phyloP scores from a whole-genome alignment of 1,284 basidiomycete genomes.

The Puccinia triticina region DNA sequence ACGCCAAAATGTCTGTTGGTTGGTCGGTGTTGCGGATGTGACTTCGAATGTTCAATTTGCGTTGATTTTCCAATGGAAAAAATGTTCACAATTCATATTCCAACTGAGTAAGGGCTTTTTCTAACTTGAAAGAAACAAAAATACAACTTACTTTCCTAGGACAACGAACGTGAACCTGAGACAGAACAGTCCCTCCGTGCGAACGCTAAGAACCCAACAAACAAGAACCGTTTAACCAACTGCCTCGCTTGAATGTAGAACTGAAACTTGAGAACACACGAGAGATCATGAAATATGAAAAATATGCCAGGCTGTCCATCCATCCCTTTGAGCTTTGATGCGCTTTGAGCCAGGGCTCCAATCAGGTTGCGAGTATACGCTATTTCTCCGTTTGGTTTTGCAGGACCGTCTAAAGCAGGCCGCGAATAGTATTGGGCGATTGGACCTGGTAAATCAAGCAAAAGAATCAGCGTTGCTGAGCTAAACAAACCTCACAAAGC shows the following conservation, averaged over 20 bases:
- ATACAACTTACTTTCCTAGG: conserved; percentile 61
- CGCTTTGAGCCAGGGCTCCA: conserved; percentile 38
- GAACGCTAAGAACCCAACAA: conserved; percentile 64
- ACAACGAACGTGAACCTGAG: conserved; percentile 59
- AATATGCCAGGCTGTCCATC: conserved; percentile 78
- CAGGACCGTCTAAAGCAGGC: background rate
- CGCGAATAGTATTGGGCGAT: background rate
- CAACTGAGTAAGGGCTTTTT: conserved; percentile 60
- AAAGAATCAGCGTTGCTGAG: background rate
- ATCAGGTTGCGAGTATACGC: conserved; percentile 46
- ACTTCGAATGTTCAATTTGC: background rate
- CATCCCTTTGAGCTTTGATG: conserved; percentile 27
- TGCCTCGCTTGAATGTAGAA: background rate
- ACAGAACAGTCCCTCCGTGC: conserved; percentile 72
- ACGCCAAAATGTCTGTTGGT: conserved; percentile 74
- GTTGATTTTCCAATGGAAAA: background rate
- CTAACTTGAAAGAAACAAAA: conserved; percentile 74
- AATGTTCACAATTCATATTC: background rate
- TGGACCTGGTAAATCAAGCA: background rate
- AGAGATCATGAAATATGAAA: conserved; percentile 84
- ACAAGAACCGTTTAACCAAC: background rate
- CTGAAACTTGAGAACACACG: background rate
- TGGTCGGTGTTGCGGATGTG: conserved; percentile 57
- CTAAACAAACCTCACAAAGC: background rate
- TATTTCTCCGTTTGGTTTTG: conserved; percentile 29